Base-by-base conservation (phyloP, 345 rosid species). In the Schrenkiella parvula region DNA sequence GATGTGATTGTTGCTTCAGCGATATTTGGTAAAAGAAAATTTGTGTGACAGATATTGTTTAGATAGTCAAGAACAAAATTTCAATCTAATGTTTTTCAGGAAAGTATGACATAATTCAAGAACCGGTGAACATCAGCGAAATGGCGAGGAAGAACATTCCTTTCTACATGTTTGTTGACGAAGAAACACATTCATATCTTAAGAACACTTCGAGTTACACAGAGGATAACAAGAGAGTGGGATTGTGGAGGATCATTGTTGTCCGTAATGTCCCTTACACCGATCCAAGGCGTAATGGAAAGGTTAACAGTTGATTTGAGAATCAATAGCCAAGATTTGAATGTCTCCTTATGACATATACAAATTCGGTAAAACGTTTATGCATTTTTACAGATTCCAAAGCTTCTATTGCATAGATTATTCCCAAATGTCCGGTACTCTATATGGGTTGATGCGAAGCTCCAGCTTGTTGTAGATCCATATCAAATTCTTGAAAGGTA, bases 391-490 rank as follows among this genome's bases (percentile, higher is more conserved):
- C 93, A 90, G 98, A 74, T 93, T 19, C 98, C 97, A 0, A 93
- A 90, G 88, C 95, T 93, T 83, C 79, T 92, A 28, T 64, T 88
- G 79, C 98, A 93, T 69, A 83, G 97, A 67, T 58, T 93, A 67
- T 86, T 88, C 66, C 97, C 97, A 18, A 87, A 87, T 75, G 82
- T 82, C 38, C 78, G 85, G 44, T 92, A 87, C 77, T 90, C 98
- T 42, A 80, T 90, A 67, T 92, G 96, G 98, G 82, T 90, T 78
- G 96, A 92, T 75, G 98, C 95, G 29, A 92, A 92, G 82, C 96
- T 92, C 63, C 80, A 84, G 82, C 93, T 90, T 80, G 89, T 90
- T 61, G 78, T 81, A 75, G 96, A 92, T 81, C 98, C 98, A 9
- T 92, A 90, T 74, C 88, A 92, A 83, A 67, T 90, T 77, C 91